phyloP scores from a whole-genome alignment of 2,329 filamentous ascomycete genomes.

The Acephala macrosclerotiorum region DNA sequence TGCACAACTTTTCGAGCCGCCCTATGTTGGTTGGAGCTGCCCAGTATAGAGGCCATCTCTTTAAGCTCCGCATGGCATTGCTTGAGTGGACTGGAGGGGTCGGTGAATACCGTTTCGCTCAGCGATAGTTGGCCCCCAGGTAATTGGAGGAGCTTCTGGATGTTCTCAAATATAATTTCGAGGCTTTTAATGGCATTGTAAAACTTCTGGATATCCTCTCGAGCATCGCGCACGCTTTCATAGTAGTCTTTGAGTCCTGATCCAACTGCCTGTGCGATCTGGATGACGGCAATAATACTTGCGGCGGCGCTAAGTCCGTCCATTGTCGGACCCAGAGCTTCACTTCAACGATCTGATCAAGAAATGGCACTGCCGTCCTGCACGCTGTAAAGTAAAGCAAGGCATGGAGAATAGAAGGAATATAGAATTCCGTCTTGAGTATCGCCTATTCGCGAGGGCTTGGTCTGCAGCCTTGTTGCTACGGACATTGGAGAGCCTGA shows the following conservation, averaged over 20 bases:
- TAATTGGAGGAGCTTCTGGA: neutral
- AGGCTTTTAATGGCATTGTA: constrained; percentile 18
- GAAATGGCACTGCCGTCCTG: no score
- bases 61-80: neutral
- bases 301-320: constrained; percentile 27
- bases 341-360: no score
- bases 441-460: no score
- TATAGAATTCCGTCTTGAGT: no score
- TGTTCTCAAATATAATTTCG: neutral
- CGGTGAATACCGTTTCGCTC: neutral
- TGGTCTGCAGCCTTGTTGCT: no score
- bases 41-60: neutral
- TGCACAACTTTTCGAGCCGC: neutral
- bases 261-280: constrained; percentile 22
- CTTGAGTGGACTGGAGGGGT: neutral
- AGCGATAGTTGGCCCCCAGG: neutral
- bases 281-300: constrained; percentile 26
- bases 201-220: constrained; percentile 29
- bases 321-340: no score
- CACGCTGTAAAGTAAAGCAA: no score
- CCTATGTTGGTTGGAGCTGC: neutral
- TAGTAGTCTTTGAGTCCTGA: constrained; percentile 27
- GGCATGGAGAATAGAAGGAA: no score
- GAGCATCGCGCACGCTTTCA: constrained; percentile 26
- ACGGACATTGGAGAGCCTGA: no score